Conservation (phyloP, 2,329 filamentous ascomycete genomes). For the Periconia macrospinosa region DNA sequence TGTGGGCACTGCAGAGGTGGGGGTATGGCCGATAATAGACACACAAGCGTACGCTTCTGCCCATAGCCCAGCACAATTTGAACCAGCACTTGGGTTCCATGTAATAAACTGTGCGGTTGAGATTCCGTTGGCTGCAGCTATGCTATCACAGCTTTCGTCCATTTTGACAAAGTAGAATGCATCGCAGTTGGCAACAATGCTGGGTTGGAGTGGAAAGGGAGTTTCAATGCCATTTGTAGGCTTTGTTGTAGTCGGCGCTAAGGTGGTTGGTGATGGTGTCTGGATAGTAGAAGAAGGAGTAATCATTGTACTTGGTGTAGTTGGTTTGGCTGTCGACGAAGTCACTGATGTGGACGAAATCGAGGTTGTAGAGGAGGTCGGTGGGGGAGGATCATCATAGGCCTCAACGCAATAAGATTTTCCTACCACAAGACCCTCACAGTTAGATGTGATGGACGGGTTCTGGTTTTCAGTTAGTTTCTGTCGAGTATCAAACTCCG, state of each 20-base stretch:
- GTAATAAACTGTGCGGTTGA: conserved; percentile 7
- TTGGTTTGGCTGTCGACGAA: background rate
- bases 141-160: conserved; percentile 6
- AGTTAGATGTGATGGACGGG: conserved; percentile 5
- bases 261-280: background rate
- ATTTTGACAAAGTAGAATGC: conserved; percentile 9
- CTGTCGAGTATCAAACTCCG: background rate
- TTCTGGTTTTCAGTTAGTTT: conserved; percentile 1
- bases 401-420: conserved; percentile 10
- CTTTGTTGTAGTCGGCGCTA: conserved; percentile 7
- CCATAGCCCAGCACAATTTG: conserved; percentile 7
- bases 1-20: background rate
- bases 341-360: background rate
- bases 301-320: background rate
- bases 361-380: background rate
- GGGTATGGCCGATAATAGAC: conserved; percentile 6
- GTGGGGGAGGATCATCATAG: conserved; percentile 1
- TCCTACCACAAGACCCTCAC: background rate
- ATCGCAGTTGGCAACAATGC: conserved; percentile 11
- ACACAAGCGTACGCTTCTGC: conserved; percentile 14
- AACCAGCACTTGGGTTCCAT: conserved; percentile 12
- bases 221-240: conserved; percentile 11
- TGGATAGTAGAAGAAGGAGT: conserved; percentile 1
- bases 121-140: conserved; percentile 8
- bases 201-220: conserved; percentile 8